These are phyloP conservation scores for Rhizopogon vinicolor DNA, from an alignment of 768 basidiomycete species.

Conservation along the genomic window DNA sequence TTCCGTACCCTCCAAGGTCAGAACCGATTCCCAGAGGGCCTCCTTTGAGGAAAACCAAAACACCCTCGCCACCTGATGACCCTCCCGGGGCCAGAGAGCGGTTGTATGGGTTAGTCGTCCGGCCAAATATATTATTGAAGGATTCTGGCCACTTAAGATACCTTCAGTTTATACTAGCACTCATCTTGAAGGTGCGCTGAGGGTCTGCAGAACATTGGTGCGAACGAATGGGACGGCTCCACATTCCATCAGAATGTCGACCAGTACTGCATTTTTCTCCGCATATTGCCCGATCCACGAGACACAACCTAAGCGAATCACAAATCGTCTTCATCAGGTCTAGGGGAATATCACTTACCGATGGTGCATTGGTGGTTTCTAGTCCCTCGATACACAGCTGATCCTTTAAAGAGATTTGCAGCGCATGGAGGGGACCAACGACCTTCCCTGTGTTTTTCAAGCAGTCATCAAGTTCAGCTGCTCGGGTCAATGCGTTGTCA, in stretches of 20 bases:
- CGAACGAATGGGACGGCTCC: slow-evolving; percentile 72
- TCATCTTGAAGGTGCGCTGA: slow-evolving; percentile 27
- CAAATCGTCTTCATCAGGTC: neutral
- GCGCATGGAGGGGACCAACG: slow-evolving; percentile 70
- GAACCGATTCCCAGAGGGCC: slow-evolving; percentile 64
- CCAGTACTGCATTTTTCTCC: slow-evolving; percentile 60
- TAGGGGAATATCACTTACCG: slow-evolving; percentile 18
- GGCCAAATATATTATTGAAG: slow-evolving; percentile 73
- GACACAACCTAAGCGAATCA: slow-evolving; percentile 42
- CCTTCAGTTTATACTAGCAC: neutral
- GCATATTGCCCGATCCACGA: slow-evolving; percentile 63
- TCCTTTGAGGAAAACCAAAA: slow-evolving; percentile 51
- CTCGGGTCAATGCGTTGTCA: slow-evolving; percentile 60
- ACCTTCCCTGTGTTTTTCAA: slow-evolving; percentile 57
- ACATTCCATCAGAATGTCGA: slow-evolving; percentile 55
- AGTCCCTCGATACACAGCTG: slow-evolving; percentile 65
- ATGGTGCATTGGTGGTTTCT: slow-evolving; percentile 52
- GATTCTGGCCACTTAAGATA: slow-evolving; percentile 66
- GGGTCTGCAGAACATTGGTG: slow-evolving; percentile 74
- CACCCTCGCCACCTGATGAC: slow-evolving; percentile 84
- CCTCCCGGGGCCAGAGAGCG: slow-evolving; percentile 65
- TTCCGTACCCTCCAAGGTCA: slow-evolving; percentile 66
- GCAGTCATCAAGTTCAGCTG: slow-evolving; percentile 61
- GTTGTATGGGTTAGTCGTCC: slow-evolving; percentile 74
- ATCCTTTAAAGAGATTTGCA: slow-evolving; percentile 75